Percentiles rank a stretch among this genome's conserved stretches.
phyloP scores from a whole-genome alignment of 768 basidiomycete genomes.

The Saitozyma sp. region DNA sequence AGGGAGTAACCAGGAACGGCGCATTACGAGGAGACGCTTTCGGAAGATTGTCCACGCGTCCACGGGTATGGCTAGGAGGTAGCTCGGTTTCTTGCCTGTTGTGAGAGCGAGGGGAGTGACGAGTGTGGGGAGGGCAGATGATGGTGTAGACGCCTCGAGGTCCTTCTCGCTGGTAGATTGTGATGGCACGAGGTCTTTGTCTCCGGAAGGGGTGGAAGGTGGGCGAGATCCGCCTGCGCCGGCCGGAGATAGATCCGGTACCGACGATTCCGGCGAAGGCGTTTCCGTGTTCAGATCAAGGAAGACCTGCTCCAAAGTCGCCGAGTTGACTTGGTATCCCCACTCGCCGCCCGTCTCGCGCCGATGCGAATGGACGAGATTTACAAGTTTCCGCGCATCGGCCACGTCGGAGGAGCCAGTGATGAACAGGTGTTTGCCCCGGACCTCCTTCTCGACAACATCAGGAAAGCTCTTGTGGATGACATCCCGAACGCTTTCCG shows the following conservation, averaged over 20 bases:
- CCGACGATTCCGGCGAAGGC: neutral
- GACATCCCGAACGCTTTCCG: slow-evolving; percentile 52
- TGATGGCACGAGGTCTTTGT: neutral
- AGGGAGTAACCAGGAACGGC: slow-evolving; percentile 69
- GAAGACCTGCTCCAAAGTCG: slow-evolving; percentile 80
- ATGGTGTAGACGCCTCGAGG: slow-evolving; percentile 8
- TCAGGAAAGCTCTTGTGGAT: slow-evolving; percentile 8
- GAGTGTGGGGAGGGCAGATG: neutral
- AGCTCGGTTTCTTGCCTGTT: slow-evolving; percentile 51
- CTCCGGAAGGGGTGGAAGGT: neutral
- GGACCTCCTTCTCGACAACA: slow-evolving; percentile 2
- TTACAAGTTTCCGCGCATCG: slow-evolving; percentile 62
- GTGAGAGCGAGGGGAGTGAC: slow-evolving; percentile 9
- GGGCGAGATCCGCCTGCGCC: neutral
- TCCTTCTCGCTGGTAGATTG: slow-evolving; percentile 15
- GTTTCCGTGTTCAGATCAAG: slow-evolving; percentile 59
- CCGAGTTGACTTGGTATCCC: slow-evolving; percentile 69
- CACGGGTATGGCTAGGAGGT: slow-evolving; percentile 57
- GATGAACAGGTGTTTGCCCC: slow-evolving; percentile 24
- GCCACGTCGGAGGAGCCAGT: slow-evolving; percentile 62
- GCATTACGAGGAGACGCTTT: slow-evolving; percentile 66
- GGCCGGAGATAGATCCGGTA: slow-evolving; percentile 5
- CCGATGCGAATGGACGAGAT: slow-evolving; percentile 59
- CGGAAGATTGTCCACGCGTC: slow-evolving; percentile 74
- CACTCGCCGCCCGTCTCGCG: slow-evolving; percentile 51